Evolutionary conservation across 768 basidiomycete genomes (phyloP).

Genomic region (Sporobolomyces pararoseus): DNA sequence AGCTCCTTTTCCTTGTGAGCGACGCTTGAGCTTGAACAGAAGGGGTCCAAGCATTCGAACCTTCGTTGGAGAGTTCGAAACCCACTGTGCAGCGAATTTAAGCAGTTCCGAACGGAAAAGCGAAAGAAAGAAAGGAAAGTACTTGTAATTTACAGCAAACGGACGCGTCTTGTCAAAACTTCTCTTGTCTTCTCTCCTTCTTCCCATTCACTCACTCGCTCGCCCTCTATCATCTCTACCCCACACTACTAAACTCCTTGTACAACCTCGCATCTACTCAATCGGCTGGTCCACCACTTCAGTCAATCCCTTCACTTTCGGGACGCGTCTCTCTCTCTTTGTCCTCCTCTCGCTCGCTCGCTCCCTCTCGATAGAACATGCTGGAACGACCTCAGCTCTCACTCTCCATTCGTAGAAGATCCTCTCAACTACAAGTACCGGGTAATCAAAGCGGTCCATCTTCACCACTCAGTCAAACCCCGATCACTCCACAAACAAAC

Average conservation of each 20-base stretch:
- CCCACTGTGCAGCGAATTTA: too few relatives aligned
- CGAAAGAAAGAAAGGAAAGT: not conserved
- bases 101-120: not conserved
- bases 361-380: conserved; percentile 4
- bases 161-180: too few relatives aligned
- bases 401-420: conserved; percentile 3
- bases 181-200: not conserved
- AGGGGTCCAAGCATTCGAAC: too few relatives aligned
- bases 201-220: not conserved
- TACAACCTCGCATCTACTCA: not conserved
- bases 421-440: conserved; percentile 9
- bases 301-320: not conserved
- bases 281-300: not conserved
- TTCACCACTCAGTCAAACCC: conserved; percentile 1
- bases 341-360: not conserved
- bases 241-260: not conserved
- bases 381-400: conserved; percentile 15
- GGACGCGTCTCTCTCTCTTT: not conserved
- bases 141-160: too few relatives aligned
- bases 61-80: not conserved
- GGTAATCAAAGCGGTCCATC: not conserved
- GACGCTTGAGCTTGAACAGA: too few relatives aligned
- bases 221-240: not conserved
- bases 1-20: too few relatives aligned
- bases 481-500: conserved; percentile 26